phyloP scores from a whole-genome alignment of 768 basidiomycete genomes.

The Russula earlei region DNA sequence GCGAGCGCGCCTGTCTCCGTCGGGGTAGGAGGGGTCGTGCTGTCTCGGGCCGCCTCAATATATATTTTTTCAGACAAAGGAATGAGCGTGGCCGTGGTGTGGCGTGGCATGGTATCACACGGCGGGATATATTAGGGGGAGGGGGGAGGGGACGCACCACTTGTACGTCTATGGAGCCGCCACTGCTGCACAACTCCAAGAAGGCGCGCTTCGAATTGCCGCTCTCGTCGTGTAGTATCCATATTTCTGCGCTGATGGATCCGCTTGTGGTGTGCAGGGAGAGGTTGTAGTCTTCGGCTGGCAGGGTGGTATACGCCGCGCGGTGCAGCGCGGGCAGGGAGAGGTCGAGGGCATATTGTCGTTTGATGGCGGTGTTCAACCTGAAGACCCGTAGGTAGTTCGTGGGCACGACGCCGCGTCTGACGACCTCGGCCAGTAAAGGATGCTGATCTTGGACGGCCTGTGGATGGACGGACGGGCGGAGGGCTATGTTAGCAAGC shows the following conservation, averaged over 20 bases:
- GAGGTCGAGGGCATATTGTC: constrained; percentile 4
- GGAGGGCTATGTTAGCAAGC: too few relatives aligned
- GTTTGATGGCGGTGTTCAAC: neutral
- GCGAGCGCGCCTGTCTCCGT: neutral
- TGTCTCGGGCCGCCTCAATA: too few relatives aligned
- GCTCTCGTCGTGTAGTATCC: neutral
- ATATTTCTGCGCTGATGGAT: neutral
- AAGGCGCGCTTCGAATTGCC: neutral
- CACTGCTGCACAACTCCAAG: neutral
- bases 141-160: neutral
- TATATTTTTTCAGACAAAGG: neutral
- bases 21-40: too few relatives aligned
- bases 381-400: neutral
- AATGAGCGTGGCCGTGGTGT: too few relatives aligned
- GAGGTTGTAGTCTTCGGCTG: neutral
- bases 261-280: constrained; percentile 1
- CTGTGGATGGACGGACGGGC: too few relatives aligned
- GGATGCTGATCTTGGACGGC: too few relatives aligned
- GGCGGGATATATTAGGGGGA: too few relatives aligned
- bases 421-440: too few relatives aligned
- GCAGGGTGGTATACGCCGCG: neutral
- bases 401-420: neutral
- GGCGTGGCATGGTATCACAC: too few relatives aligned
- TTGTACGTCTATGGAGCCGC: neutral
- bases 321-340: neutral